Evolutionary conservation across 2,329 filamentous ascomycete genomes (phyloP).

Genomic region (Exophiala spinifera): DNA sequence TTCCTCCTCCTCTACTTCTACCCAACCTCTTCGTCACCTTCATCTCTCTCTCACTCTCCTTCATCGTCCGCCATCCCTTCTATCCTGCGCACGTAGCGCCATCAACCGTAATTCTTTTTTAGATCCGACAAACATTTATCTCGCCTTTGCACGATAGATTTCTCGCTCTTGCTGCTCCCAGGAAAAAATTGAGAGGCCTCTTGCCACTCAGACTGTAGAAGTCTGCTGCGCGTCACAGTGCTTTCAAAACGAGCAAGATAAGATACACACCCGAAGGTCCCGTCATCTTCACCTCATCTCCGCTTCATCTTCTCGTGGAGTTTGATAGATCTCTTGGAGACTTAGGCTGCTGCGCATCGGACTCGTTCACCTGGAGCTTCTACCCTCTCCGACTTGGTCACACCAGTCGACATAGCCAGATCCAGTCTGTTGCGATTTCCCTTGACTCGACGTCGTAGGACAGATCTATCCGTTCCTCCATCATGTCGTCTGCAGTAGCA

Average conservation of each 20-base stretch:
- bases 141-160: slow-evolving; percentile 15
- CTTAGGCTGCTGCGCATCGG: background rate
- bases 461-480: slow-evolving; percentile 27
- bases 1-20: no score
- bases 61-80: slow-evolving; percentile 2
- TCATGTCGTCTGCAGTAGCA: slow-evolving; percentile 79
- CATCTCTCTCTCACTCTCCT: slow-evolving; percentile 8
- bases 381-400: background rate
- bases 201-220: slow-evolving; percentile 23
- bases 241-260: slow-evolving; percentile 8
- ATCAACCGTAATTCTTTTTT: slow-evolving; percentile 18
- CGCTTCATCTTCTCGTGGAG: slow-evolving; percentile 12
- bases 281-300: slow-evolving; percentile 4
- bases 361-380: slow-evolving; percentile 1
- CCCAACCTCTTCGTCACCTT: slow-evolving; percentile 8
- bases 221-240: slow-evolving; percentile 10
- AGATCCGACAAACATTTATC: slow-evolving; percentile 2
- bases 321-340: slow-evolving; percentile 10
- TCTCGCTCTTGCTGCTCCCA: slow-evolving; percentile 6
- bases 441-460: slow-evolving; percentile 21
- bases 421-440: slow-evolving; percentile 4
- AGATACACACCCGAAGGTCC: slow-evolving; percentile 4
- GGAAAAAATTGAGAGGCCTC: slow-evolving; percentile 6
- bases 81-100: slow-evolving; percentile 17
- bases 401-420: slow-evolving; percentile 5